Conservation (phyloP, 73 alveolate species). For the Tetrahymena elliotti region DNA sequence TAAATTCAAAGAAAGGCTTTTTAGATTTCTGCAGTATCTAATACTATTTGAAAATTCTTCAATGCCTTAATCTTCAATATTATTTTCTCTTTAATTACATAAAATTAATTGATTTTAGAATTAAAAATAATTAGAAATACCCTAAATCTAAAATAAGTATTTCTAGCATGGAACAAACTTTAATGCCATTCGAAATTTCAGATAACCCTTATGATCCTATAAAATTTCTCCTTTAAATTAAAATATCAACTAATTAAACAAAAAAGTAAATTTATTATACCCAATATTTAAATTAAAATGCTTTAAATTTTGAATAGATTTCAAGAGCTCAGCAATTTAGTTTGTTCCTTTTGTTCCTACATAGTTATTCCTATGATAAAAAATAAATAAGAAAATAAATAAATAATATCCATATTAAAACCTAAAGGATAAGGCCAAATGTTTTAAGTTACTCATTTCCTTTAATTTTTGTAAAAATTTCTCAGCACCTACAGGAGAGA, state of each 20-base stretch:
- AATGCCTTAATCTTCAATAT: background rate
- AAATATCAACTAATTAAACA: background rate
- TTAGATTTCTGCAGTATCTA: background rate
- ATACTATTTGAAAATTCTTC: background rate
- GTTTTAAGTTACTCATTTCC: background rate
- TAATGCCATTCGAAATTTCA: background rate
- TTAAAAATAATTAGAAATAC: background rate
- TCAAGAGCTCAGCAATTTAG: background rate
- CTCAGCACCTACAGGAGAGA: background rate
- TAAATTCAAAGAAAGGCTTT: background rate
- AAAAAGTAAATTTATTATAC: background rate
- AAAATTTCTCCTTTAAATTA: background rate
- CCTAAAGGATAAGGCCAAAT: background rate
- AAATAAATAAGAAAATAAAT: background rate
- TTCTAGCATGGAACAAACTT: background rate
- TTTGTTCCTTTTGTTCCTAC: background rate
- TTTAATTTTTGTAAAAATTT: background rate
- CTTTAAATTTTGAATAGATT: background rate
- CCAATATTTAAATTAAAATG: background rate
- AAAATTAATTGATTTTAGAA: too few relatives aligned
- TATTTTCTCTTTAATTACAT: background rate
- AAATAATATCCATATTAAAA: background rate
- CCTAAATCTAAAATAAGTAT: background rate
- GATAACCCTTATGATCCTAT: background rate
- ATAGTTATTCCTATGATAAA: background rate